Evolutionary conservation across 441 rosid genomes (phyloP), one percentile per base, ranked within the genome.

Genomic region (Bocquillonia castaneifolia): DNA sequence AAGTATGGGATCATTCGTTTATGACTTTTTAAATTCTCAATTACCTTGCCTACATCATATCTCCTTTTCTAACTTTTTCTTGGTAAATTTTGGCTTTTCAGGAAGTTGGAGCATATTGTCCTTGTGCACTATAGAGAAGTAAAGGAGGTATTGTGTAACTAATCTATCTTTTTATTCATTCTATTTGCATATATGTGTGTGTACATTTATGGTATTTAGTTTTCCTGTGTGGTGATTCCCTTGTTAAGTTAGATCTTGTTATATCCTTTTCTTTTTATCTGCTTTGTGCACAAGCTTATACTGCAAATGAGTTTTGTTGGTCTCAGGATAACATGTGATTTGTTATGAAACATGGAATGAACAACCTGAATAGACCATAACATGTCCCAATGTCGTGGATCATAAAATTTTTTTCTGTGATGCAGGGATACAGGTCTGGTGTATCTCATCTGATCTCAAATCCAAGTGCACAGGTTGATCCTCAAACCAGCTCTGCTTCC

Each of bases 61-160:
- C 13, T 34, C 53, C 31, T 29, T 51, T 13, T 28, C 23, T 54
- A 54, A 61, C 40, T 47, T 26, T 20, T 6, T 42, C 25, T 57
- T 47, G 12, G 63, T 59, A 25, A 40, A 44, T 57, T 70, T 47
- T 51, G 18, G 2, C 14, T 71, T 64, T 81, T 71, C 91, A 88
- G 93, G 84, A 68, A 75, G 64, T 74, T 86, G 9, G 89, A 85
- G 70, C 86, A 88, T 71, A 83, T 85, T 63, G 93, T 88, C 63
- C 82, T 88, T 63, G 93, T 88, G 51, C 93, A 88, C 78, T 88
- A 88, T 75, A 78, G 87, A 72, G 89, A 84, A 79, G 85, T 88
- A 61, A 84, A 80, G 61, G 88, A 85, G 88, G 92, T 87, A 84
- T 55, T 47, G 54, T 76, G 52, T 28, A 26, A 7, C 28, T 67